phyloP scores from a whole-genome alignment of 345 rosid species.

The Lepidium aucheri region DNA sequence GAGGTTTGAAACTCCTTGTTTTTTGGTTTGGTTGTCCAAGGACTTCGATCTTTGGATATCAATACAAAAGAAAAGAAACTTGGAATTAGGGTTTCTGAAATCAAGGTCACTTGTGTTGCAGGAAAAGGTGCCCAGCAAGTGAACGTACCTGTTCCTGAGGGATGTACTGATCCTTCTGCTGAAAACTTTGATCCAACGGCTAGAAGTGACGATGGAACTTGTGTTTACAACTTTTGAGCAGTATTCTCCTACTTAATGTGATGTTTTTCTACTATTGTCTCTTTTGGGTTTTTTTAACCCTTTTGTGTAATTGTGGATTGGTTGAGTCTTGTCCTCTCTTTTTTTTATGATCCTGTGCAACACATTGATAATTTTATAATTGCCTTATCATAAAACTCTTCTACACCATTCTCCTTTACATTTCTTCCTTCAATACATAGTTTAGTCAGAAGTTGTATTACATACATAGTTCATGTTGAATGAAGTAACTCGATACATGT shows the following conservation, averaged over 20 bases:
- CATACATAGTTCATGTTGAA: too few relatives aligned
- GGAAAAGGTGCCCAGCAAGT: slow-evolving; percentile 89
- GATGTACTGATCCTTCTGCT: slow-evolving; percentile 69
- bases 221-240: slow-evolving; percentile 41
- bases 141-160: slow-evolving; percentile 65
- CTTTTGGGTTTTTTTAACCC: background rate
- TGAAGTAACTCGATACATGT: background rate
- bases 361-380: slow-evolving; percentile 3
- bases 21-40: background rate
- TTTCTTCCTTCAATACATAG: background rate
- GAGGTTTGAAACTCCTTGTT: slow-evolving; percentile 17
- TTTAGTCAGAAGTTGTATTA: background rate
- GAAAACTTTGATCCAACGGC: slow-evolving; percentile 82
- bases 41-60: background rate
- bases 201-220: slow-evolving; percentile 92
- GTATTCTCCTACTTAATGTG: slow-evolving; percentile 5
- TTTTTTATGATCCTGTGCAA: slow-evolving; percentile 19
- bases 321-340: slow-evolving; percentile 10
- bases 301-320: slow-evolving; percentile 23
- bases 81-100: background rate
- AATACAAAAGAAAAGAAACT: background rate
- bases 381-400: slow-evolving; percentile 14
- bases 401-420: background rate
- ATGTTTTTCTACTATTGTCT: slow-evolving; percentile 1
- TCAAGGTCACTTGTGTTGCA: slow-evolving; percentile 23